Evolutionary conservation across 257 asterid species (phyloP), one percentile per base, ranked within the genome.

Genomic region (Ehretia macrophylla): DNA sequence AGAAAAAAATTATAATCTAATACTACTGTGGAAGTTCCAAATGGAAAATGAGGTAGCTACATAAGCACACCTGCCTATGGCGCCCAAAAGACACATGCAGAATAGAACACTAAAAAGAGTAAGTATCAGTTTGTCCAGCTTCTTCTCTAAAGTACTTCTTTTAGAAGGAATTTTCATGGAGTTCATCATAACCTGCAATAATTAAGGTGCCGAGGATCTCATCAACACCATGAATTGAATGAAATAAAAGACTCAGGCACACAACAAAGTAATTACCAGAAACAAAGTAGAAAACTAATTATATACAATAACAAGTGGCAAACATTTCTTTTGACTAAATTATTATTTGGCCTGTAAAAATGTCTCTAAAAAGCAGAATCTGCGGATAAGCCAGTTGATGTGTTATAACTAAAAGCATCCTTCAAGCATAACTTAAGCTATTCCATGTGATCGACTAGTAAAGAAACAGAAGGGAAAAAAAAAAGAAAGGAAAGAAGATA

Each of bases 111-210:
- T 69, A 66, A 94, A 90, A 63, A 94, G 87, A 59, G 94, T 55
- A 46, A 94, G 85, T 65, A 94, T 94, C 62, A 94, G 96, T 74
- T 94, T 86, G 83, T 90, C 99, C 64, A 93, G 96, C 84, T 94
- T 94, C 81, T 94, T 94, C 65, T 94, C 99, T 69, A 94, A 76
- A 32, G 99, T 86, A 82, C 99, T 94, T 77, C 99, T 66, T 73
- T 94, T 94, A 59, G 99, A 94, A 66, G 99, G 99, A 71, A 90
- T 94, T 80, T 94, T 94, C 97, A 90, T 94, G 59, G 99, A 73
- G 81, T 94, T 94, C 99, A 94, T 94, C 99, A 94, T 90, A 78
- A 94, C 99, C 97, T 93, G 85, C 68, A 75, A 65, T 44, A 19
- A 53, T 64, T 62, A 19, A 17, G 58, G 56, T 58, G 44, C 14